A percentile compares a stretch with the other conserved stretches of the same genome.
These are phyloP conservation scores for Ogataea populi-albae DNA, from an alignment of 805 yeast species.

Conservation along the genomic window DNA sequence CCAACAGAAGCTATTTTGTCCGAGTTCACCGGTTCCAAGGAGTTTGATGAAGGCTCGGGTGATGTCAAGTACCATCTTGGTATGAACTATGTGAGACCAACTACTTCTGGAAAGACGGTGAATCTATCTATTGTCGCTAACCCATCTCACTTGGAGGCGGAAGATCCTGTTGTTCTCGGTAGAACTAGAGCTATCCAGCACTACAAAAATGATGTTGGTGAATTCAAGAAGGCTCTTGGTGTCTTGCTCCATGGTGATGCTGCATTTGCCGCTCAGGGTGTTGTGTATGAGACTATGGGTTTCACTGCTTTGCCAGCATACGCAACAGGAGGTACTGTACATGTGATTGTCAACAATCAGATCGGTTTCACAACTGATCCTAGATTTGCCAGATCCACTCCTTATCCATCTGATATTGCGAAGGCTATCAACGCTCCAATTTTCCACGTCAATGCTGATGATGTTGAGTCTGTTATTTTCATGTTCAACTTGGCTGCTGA, in stretches of 20 bases:
- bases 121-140: constrained; percentile 95
- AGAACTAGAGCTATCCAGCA: constrained; percentile 95
- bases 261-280: constrained; percentile 98
- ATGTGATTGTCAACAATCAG: constrained; percentile 95
- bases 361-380: constrained; percentile 99
- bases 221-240: constrained; percentile 82
- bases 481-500: constrained; percentile 96
- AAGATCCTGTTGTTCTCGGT: constrained; percentile 98
- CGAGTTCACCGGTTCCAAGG: constrained; percentile 87
- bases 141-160: constrained; percentile 99
- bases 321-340: constrained; percentile 98
- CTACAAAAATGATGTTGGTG: constrained; percentile 81
- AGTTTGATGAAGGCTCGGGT: constrained; percentile 95
- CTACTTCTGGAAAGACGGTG: constrained; percentile 95
- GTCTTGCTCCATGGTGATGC: constrained; percentile 98
- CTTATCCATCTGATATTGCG: constrained; percentile 97
- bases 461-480: constrained; percentile 88
- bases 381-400: constrained; percentile 93
- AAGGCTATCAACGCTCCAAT: constrained; percentile 96
- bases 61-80: constrained; percentile 99
- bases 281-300: constrained; percentile 97
- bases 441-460: constrained; percentile 99
- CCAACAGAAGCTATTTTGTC: constrained; percentile 97
- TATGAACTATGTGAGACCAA: constrained; percentile 98
- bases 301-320: constrained; percentile 89